phyloP scores from a whole-genome alignment of 2,329 filamentous ascomycete species.

The Colletotrichum caudatum region DNA sequence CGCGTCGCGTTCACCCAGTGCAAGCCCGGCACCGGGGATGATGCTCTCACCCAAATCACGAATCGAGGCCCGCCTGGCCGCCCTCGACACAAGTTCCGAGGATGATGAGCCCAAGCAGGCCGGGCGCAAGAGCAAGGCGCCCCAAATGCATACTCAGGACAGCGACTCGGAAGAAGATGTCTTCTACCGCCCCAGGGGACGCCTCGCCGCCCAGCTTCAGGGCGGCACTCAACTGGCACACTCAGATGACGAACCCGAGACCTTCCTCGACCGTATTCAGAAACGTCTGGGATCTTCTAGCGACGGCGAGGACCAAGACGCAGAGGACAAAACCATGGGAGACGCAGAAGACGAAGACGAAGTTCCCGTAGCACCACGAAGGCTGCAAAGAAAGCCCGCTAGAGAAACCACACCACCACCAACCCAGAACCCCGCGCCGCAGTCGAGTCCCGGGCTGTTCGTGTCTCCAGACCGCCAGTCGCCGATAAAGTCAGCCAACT shows the following conservation, averaged over 20 bases:
- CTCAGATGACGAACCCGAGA: slow-evolving; percentile 46
- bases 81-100: slow-evolving; percentile 63
- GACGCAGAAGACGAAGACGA: slow-evolving; percentile 55
- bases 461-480: slow-evolving; percentile 62
- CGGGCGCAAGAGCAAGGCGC: slow-evolving; percentile 19
- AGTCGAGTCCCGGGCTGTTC: slow-evolving; percentile 63
- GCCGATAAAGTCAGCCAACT: slow-evolving; percentile 44
- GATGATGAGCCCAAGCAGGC: slow-evolving; percentile 38
- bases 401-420: slow-evolving; percentile 51
- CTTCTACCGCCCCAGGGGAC: slow-evolving; percentile 66
- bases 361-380: slow-evolving; percentile 56
- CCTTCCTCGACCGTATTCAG: slow-evolving; percentile 57
- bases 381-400: slow-evolving; percentile 53
- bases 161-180: slow-evolving; percentile 47
- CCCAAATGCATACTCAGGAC: slow-evolving; percentile 10
- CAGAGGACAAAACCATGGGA: slow-evolving; percentile 47
- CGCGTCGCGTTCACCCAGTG: slow-evolving; percentile 58
- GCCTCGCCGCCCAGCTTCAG: slow-evolving; percentile 74
- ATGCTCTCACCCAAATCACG: slow-evolving; percentile 67
- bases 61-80: slow-evolving; percentile 64
- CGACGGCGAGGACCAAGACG: slow-evolving; percentile 46
- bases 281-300: slow-evolving; percentile 54
- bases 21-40: slow-evolving; percentile 55
- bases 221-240: slow-evolving; percentile 47
- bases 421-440: slow-evolving; percentile 46